Evolutionary conservation across 768 basidiomycete species (phyloP), one percentile per base, ranked within the genome.

Genomic region (Boletellus ananas): DNA sequence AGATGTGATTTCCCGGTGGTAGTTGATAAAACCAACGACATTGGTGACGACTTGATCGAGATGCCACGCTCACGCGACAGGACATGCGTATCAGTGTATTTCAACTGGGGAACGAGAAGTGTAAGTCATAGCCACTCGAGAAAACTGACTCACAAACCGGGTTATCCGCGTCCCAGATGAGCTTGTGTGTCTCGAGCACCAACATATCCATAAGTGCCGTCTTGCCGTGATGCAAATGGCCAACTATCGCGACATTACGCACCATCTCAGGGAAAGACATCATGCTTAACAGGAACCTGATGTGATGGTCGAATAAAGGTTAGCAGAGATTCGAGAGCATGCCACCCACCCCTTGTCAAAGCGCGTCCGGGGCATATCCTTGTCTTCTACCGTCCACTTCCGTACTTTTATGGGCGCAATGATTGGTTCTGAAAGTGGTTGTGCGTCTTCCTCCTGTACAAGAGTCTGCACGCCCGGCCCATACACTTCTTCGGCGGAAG

Each of bases 371-470:
- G 94, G 95, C 78, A 96, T 85, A 56, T 86, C 88, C 70, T 95
- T 95, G 72, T 96, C 93, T 63, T 95, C 92, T 7, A 97, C 84
- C 1, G 84, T 81, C 87, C 95, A 99, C 77, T 86, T 93, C 53
- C 94, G 80, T 43, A 93, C 85, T 73, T 97, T 96, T 51, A 98
- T 79, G 33, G 96, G 96, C 11, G 92, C 93, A 56, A 99, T 77
- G 52, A 99, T 94, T 17, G 96, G 96, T 62, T 98, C 92, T 3
- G 91, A 79, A 17, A 99, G 78, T 13, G 93, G 93, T 66, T 99
- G 96, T 3, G 90, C 84, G 64, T 99, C 96, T 71, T 99, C 96
- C 69, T 99, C 96, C 65, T 98, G 96, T 2, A 99, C 96, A 58
- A 98, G 71, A 1, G 96, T 89, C 71, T 98, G 95, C 27, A 99